phyloP scores from a whole-genome alignment of 2,329 filamentous ascomycete genomes.

The Tolypocladium album region DNA sequence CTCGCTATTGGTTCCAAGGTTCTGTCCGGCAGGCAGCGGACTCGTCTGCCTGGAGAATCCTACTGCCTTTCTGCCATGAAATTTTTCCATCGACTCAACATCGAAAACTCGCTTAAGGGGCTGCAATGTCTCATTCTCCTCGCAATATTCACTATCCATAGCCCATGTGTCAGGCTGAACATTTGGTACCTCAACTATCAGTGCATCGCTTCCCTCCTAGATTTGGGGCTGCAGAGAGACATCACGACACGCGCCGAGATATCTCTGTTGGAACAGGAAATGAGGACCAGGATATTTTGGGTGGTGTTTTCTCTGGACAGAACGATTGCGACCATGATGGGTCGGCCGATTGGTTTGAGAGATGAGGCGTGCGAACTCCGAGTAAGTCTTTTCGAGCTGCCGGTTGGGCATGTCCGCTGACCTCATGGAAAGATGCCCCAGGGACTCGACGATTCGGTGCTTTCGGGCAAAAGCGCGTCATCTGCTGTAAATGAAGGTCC shows the following conservation, averaged over 20 bases:
- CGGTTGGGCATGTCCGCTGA: neutral
- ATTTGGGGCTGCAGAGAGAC: conserved; percentile 40
- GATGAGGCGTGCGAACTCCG: conserved; percentile 44
- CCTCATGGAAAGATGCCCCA: neutral
- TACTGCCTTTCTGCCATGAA: conserved; percentile 37
- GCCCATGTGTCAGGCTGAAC: conserved; percentile 34
- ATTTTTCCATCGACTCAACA: conserved; percentile 32
- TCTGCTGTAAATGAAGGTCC: neutral
- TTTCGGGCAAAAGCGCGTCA: neutral
- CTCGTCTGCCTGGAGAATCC: conserved; percentile 34
- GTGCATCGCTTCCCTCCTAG: conserved; percentile 37
- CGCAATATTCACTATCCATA: conserved; percentile 39
- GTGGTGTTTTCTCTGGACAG: conserved; percentile 40
- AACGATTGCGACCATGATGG: conserved; percentile 43
- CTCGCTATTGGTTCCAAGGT: conserved; percentile 25
- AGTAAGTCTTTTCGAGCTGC: conserved; percentile 15
- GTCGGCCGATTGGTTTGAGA: conserved; percentile 40
- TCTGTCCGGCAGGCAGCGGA: conserved; percentile 20
- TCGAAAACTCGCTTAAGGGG: conserved; percentile 36
- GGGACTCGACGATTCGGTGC: neutral
- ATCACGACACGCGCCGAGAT: conserved; percentile 30
- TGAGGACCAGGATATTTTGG: conserved; percentile 46
- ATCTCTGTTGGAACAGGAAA: conserved; percentile 37
- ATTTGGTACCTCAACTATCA: conserved; percentile 47
- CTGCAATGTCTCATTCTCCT: conserved; percentile 36